phyloP scores from a whole-genome alignment of 805 yeast genomes.

The Yamadazyma endophytica region DNA sequence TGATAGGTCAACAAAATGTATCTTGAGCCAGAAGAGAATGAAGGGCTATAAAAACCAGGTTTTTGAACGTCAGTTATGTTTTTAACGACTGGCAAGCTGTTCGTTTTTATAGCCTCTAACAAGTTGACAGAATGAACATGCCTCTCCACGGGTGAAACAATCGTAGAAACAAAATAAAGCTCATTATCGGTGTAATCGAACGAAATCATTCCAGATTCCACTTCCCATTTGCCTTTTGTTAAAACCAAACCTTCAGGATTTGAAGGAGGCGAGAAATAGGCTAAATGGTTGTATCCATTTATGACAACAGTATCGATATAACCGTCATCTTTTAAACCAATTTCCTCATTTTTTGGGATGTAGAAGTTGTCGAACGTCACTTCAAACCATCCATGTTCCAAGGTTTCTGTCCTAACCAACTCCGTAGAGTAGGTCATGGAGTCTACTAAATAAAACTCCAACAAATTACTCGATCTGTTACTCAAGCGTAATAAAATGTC shows the following conservation, averaged over 20 bases:
- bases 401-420: slow-evolving; percentile 41
- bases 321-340: slow-evolving; percentile 45
- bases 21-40: slow-evolving; percentile 78
- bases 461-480: slow-evolving; percentile 55
- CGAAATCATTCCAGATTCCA: slow-evolving; percentile 62
- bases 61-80: slow-evolving; percentile 26
- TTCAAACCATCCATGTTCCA: slow-evolving; percentile 62
- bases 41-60: slow-evolving; percentile 65
- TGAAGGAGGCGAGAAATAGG: slow-evolving; percentile 71
- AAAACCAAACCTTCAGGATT: slow-evolving; percentile 44
- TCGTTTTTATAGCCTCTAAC: slow-evolving; percentile 22
- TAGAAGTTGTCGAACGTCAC: slow-evolving; percentile 27
- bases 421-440: slow-evolving; percentile 17
- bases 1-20: slow-evolving; percentile 64
- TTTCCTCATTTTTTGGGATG: slow-evolving; percentile 31
- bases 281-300: slow-evolving; percentile 70
- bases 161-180: slow-evolving; percentile 67
- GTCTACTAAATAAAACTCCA: slow-evolving; percentile 48
- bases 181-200: slow-evolving; percentile 44
- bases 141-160: slow-evolving; percentile 75
- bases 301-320: slow-evolving; percentile 74
- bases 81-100: slow-evolving; percentile 48
- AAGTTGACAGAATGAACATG: slow-evolving; percentile 73
- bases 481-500: slow-evolving; percentile 54
- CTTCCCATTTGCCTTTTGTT: slow-evolving; percentile 84